phyloP scores from a whole-genome alignment of 2,329 filamentous ascomycete genomes.

The Macrophomina tecta region DNA sequence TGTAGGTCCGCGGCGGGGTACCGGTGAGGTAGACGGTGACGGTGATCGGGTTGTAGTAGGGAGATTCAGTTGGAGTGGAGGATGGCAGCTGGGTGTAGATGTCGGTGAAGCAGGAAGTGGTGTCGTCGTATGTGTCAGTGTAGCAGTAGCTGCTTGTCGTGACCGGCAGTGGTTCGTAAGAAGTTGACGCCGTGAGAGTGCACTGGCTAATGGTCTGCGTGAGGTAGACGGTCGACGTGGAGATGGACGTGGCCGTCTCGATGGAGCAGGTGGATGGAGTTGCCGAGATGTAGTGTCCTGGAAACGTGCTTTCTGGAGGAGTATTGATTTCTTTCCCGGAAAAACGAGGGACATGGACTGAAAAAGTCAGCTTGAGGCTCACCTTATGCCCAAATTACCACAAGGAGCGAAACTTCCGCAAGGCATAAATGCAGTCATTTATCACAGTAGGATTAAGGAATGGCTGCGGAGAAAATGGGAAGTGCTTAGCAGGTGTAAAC shows the following conservation, averaged over 20 bases:
- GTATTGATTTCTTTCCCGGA: background rate
- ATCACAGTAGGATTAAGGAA: no score
- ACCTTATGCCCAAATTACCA: background rate
- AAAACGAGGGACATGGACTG: background rate
- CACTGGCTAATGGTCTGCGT: background rate
- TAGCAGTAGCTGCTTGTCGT: background rate
- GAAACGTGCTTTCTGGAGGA: background rate
- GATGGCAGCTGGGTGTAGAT: no score
- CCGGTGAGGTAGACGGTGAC: no score
- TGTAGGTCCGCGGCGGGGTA: no score
- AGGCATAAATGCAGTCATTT: no score
- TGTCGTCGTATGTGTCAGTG: background rate
- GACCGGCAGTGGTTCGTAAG: background rate
- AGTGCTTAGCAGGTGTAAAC: background rate
- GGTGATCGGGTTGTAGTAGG: no score
- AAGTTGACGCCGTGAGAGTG: no score
- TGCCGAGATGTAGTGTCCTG: background rate
- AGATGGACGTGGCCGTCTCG: slow-evolving; percentile 1
- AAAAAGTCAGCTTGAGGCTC: background rate
- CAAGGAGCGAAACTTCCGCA: no score
- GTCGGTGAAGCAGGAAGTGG: background rate
- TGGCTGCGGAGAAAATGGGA: background rate
- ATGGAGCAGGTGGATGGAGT: background rate
- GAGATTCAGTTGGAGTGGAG: no score
- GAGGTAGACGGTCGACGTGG: background rate